Conservation (phyloP, 345 rosid genomes). For the Gynandropsis gynandra region DNA sequence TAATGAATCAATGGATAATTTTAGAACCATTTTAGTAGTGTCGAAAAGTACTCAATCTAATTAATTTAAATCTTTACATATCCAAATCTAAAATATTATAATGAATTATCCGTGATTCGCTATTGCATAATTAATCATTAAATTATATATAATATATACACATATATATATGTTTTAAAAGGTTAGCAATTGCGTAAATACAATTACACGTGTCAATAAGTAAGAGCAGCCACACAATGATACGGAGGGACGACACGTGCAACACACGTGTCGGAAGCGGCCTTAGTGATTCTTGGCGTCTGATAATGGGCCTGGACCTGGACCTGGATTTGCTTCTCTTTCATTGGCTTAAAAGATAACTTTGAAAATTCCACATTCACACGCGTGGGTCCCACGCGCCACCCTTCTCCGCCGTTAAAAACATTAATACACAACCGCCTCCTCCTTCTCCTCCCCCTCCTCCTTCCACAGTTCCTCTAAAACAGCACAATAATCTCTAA, state of each 20-base stretch:
- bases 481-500: too few species aligned
- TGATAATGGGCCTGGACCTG: conserved; percentile 29
- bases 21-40: too few species aligned
- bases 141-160: too few species aligned
- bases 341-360: conserved; percentile 21
- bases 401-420: conserved; percentile 10
- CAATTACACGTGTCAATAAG: conserved; percentile 8
- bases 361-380: conserved; percentile 15
- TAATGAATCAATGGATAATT: too few species aligned
- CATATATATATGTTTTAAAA: too few species aligned
- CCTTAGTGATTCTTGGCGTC: conserved; percentile 16
- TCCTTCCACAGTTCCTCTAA: conserved; percentile 11
- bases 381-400: conserved; percentile 11
- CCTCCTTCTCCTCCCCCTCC: conserved; percentile 19
- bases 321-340: conserved; percentile 9
- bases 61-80: too few species aligned
- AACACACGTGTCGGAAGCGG: conserved; percentile 18
- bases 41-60: too few species aligned
- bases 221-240: conserved; percentile 17
- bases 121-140: too few species aligned
- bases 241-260: conserved; percentile 13
- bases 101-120: too few species aligned
- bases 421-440: conserved; percentile 14
- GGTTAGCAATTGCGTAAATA: too few species aligned
- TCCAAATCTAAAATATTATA: too few species aligned